phyloP scores from a whole-genome alignment of 768 basidiomycete species.

The Mycena pura region DNA sequence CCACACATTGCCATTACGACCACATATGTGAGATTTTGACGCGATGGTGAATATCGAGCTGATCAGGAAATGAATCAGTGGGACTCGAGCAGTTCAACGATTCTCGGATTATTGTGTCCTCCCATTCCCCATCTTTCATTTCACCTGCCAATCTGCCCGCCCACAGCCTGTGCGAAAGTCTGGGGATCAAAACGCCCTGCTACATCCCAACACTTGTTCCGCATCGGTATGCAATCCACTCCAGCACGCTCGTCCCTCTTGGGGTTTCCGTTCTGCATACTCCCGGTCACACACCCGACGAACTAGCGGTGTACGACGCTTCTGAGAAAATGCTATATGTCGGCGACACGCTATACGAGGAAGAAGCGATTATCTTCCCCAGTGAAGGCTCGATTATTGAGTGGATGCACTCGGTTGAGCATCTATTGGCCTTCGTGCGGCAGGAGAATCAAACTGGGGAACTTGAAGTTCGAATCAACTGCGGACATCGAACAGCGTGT shows the following conservation, averaged over 20 bases:
- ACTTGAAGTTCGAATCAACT: conserved; percentile 54
- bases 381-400: conserved; percentile 56
- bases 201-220: conserved; percentile 55
- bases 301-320: conserved; percentile 59
- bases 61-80: conserved; percentile 36
- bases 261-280: conserved; percentile 57
- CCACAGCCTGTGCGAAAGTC: conserved; percentile 52
- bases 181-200: conserved; percentile 49
- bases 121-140: conserved; percentile 53
- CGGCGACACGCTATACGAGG: conserved; percentile 63
- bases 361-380: conserved; percentile 62
- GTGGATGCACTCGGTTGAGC: conserved; percentile 55
- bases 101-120: conserved; percentile 55
- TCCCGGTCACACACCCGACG: conserved; percentile 65
- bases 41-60: background rate
- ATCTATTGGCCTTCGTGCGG: conserved; percentile 49
- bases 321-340: conserved; percentile 60
- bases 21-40: conserved; percentile 58
- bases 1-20: conserved; percentile 65
- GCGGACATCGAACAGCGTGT: conserved; percentile 55
- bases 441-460: conserved; percentile 29
- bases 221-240: conserved; percentile 44
- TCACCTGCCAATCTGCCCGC: conserved; percentile 46
- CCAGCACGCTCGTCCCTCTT: conserved; percentile 32
- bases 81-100: conserved; percentile 57